Evolutionary conservation across 2,329 filamentous ascomycete species (phyloP).

Genomic region (Epichloe brachyelytri): DNA sequence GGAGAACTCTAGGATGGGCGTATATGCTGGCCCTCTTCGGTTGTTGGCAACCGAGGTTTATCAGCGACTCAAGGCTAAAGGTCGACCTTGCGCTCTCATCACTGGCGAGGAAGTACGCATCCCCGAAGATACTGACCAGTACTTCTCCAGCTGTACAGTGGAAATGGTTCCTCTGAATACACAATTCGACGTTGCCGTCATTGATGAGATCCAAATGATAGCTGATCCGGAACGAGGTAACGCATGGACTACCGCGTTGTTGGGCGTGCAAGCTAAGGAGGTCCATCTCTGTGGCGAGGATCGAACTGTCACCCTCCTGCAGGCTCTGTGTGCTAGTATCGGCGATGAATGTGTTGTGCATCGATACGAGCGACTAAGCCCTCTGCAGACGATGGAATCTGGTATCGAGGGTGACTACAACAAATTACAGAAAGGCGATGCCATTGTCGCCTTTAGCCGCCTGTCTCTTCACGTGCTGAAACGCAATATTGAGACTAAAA

Average conservation of each 20-base stretch:
- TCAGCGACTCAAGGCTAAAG: conserved; percentile 67
- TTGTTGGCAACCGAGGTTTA: conserved; percentile 93
- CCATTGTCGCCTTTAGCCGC: conserved; percentile 76
- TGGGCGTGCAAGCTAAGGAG: conserved; percentile 78
- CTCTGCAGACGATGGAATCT: conserved; percentile 50
- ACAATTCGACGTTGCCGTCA: conserved; percentile 74
- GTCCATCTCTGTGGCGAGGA: conserved; percentile 90
- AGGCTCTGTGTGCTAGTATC: conserved; percentile 60
- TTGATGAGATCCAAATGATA: conserved; percentile 99
- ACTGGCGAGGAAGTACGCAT: conserved; percentile 83
- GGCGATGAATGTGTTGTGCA: conserved; percentile 78
- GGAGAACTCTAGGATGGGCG: conserved; percentile 60
- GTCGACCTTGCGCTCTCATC: conserved; percentile 62
- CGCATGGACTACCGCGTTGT: conserved; percentile 85
- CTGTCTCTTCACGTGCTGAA: conserved; percentile 72
- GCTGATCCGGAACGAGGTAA: conserved; percentile 66
- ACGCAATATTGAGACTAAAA: conserved; percentile 59
- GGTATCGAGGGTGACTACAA: conserved; percentile 52
- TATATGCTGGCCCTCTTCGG: conserved; percentile 83
- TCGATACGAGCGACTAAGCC: conserved; percentile 71
- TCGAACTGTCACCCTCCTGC: conserved; percentile 65
- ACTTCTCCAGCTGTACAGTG: conserved; percentile 78
- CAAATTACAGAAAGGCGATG: conserved; percentile 75
- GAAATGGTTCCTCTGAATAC: conserved; percentile 60
- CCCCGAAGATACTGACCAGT: conserved; percentile 42